Evolutionary conservation across 257 asterid species (phyloP).

Genomic region (Striga asiatica): DNA sequence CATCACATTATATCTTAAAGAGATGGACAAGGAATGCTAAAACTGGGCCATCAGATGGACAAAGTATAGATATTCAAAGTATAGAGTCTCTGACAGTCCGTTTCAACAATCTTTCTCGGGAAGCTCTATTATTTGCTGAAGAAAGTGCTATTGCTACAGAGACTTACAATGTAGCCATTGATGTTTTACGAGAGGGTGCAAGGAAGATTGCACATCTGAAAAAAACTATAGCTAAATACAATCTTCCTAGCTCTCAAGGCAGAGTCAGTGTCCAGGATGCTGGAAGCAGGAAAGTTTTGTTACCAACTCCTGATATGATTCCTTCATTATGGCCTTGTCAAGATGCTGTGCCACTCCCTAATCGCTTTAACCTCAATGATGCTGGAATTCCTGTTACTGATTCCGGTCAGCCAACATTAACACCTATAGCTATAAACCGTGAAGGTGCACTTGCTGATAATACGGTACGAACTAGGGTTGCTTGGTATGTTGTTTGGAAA

Average conservation of each 20-base stretch:
- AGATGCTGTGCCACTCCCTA: conserved; percentile 40
- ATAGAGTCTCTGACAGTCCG: conserved; percentile 43
- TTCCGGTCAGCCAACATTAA: conserved; percentile 30
- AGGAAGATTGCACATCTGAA: conserved; percentile 44
- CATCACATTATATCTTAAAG: conserved; percentile 53
- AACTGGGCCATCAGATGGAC: conserved; percentile 30
- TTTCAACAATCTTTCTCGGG: conserved; percentile 50
- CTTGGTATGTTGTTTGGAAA: not conserved
- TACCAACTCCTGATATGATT: conserved; percentile 28
- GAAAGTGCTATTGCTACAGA: conserved; percentile 55
- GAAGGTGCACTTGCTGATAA: conserved; percentile 54
- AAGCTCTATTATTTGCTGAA: conserved; percentile 54
- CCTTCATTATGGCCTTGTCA: conserved; percentile 59
- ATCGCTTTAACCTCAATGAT: conserved; percentile 45
- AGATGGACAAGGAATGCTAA: conserved; percentile 69
- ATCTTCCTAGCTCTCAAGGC: conserved; percentile 33
- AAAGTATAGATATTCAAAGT: conserved; percentile 22
- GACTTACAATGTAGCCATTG: conserved; percentile 50
- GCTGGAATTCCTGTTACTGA: conserved; percentile 17
- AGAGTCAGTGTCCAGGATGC: conserved; percentile 37
- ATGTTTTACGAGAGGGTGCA: conserved; percentile 45
- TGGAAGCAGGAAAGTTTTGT: conserved; percentile 28
- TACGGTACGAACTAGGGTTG: conserved; percentile 30
- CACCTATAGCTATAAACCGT: conserved; percentile 50
- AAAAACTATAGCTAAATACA: conserved; percentile 31